Evolutionary conservation across 495 filamentous ascomycete genomes (phyloP), one percentile per base, ranked within the genome.

Genomic region (Hypoxylon fragiforme): DNA sequence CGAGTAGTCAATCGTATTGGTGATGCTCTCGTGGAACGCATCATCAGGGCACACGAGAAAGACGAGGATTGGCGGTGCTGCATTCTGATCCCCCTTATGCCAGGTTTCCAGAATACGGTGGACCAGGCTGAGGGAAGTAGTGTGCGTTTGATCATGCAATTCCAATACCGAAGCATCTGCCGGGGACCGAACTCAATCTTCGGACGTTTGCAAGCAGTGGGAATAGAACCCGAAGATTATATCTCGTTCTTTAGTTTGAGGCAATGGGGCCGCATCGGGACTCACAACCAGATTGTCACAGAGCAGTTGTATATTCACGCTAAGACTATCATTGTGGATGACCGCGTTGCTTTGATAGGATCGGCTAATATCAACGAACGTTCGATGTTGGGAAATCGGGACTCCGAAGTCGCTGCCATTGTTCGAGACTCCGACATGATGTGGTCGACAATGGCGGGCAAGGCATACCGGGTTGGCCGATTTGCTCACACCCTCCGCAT

Each of bases 331-430:
- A 81, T 99, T 49, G 94, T 96, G 3, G 94, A 99, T 69, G 94
- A 99, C 63, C 82, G 92, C 24, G 83, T 91, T 58, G 92, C 86
- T 16, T 86, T 99, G 47, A 99, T 99, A 63, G 94, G 94, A 13
- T 97, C 92, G 31, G 95, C 94, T 20, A 99, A 99, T 66, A 99
- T 99, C 75, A 99, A 99, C 64, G 94, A 99, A 67, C 87, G 94
- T 21, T 97, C 92, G 9, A 92, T 99, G 91, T 66, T 96, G 15
- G 94, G 94, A 28, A 83, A 81, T 13, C 79, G 95, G 55, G 94
- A 99, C 69, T 96, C 91, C 1, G 94, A 99, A 67, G 86, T 89
- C 43, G 95, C 95, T 2, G 84, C 92, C 4, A 79, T 99, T 14
- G 89, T 99, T 31, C 81, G 92, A 38, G 94, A 99, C 71, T 95